Percentiles rank a stretch among this genome's conserved stretches.
phyloP scores from a whole-genome alignment of 2,329 filamentous ascomycete genomes.

The Didymella arachidicola region DNA sequence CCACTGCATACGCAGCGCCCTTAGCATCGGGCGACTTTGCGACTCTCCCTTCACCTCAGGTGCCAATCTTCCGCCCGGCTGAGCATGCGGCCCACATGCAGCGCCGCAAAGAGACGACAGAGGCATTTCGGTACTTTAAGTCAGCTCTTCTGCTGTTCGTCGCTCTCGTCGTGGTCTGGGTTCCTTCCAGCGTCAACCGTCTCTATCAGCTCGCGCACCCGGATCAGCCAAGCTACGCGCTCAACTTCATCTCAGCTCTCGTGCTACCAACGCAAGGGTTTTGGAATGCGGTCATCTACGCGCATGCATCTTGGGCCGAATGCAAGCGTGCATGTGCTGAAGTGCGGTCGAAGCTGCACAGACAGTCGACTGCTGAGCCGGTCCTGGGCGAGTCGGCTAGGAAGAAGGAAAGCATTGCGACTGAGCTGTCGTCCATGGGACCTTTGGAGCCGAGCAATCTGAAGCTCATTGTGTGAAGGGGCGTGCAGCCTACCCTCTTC shows the following conservation, averaged over 20 bases:
- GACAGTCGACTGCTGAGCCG: constrained; percentile 1
- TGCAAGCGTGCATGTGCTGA: constrained; percentile 32
- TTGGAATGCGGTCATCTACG: constrained; percentile 84
- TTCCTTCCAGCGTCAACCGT: constrained; percentile 70
- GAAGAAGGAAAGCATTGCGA: constrained; percentile 15
- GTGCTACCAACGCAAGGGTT: constrained; percentile 84
- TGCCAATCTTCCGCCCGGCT: not conserved
- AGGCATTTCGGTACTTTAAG: constrained; percentile 74
- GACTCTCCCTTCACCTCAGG: not conserved
- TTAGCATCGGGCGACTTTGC: constrained; percentile 5
- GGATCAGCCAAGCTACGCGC: constrained; percentile 56
- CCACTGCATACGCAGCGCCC: constrained; percentile 24
- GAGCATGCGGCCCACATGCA: constrained; percentile 1
- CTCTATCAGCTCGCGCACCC: constrained; percentile 72
- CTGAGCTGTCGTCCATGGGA: constrained; percentile 20
- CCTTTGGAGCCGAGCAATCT: constrained; percentile 7
- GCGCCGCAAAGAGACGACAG: constrained; percentile 51
- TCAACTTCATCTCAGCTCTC: constrained; percentile 75
- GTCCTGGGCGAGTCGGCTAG: constrained; percentile 18
- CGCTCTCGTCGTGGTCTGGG: constrained; percentile 75
- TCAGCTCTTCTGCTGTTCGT: constrained; percentile 76
- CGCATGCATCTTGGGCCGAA: constrained; percentile 48
- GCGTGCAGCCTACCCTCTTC: no score
- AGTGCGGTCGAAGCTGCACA: constrained; percentile 16
- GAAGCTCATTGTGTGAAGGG: not conserved